Conservation (phyloP, 805 yeast genomes). For the Wickerhamiella lipophila region DNA sequence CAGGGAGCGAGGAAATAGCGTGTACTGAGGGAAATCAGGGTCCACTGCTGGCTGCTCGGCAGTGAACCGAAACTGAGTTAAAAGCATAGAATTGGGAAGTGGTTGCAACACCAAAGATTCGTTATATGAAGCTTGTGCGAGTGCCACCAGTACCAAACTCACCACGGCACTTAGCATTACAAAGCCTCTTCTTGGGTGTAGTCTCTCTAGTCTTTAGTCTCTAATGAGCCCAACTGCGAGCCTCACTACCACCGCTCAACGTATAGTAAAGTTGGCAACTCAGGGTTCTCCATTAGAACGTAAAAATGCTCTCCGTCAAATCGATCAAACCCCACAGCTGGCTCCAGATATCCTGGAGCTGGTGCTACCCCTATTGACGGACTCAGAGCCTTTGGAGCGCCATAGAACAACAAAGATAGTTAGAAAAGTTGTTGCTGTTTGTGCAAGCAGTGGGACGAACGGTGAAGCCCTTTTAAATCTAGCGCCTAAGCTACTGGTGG, state of each 20-base stretch:
- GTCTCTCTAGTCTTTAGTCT: too few relatives aligned
- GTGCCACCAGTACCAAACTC: not conserved
- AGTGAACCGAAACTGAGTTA: conserved; percentile 58
- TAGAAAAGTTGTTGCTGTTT: conserved; percentile 43
- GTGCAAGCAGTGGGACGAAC: too few relatives aligned
- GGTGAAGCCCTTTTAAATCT: not conserved
- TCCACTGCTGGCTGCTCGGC: conserved; percentile 13
- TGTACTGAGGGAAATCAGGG: conserved; percentile 19
- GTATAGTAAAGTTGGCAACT: conserved; percentile 51
- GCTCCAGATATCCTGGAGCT: conserved; percentile 55
- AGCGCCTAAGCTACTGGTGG: conserved; percentile 57
- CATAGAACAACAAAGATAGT: conserved; percentile 67
- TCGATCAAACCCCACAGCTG: conserved; percentile 47
- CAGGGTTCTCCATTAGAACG: conserved; percentile 64
- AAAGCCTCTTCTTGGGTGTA: too few relatives aligned
- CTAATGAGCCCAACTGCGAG: too few relatives aligned
- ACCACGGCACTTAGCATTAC: not conserved
- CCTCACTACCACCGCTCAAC: not conserved
- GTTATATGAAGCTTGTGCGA: conserved; percentile 30
- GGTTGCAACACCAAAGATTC: conserved; percentile 58
- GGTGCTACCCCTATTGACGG: conserved; percentile 65
- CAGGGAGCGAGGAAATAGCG: conserved; percentile 60
- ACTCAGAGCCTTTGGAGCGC: conserved; percentile 71
- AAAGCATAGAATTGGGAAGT: conserved; percentile 54
- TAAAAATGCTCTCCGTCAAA: conserved; percentile 51